A percentile compares a stretch with the other conserved stretches of the same genome.
Evolutionary conservation across 345 rosid genomes (phyloP).

Genomic region (sweet orange (Citrus sinensis)): DVS_A1.0 CM039165.1:36830501-36831000

Average conservation of each 20-base stretch:
- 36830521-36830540: slow-evolving; percentile 14
- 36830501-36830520: slow-evolving; percentile 11
- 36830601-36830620: slow-evolving; percentile 15
- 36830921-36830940: slow-evolving; percentile 11
- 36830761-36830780: slow-evolving; percentile 9
- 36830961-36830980: slow-evolving; percentile 28
- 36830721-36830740: slow-evolving; percentile 19
- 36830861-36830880: slow-evolving; percentile 9
- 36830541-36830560: slow-evolving; percentile 18
- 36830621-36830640: slow-evolving; percentile 20
- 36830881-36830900: slow-evolving; percentile 11
- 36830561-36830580: slow-evolving; percentile 17
- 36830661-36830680: slow-evolving; percentile 24
- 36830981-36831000: slow-evolving; percentile 28
- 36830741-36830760: slow-evolving; percentile 8
- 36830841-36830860: slow-evolving; percentile 9
- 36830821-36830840: slow-evolving; percentile 16
- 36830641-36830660: slow-evolving; percentile 18
- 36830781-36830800: slow-evolving; percentile 16
- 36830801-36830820: slow-evolving; percentile 15
- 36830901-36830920: slow-evolving; percentile 13
- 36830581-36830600: slow-evolving; percentile 22
- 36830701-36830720: slow-evolving; percentile 15
- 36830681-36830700: slow-evolving; percentile 17
- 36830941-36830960: slow-evolving; percentile 30